Conservation (phyloP, 805 yeast genomes). For the Wickerhamiella azyma region DNA sequence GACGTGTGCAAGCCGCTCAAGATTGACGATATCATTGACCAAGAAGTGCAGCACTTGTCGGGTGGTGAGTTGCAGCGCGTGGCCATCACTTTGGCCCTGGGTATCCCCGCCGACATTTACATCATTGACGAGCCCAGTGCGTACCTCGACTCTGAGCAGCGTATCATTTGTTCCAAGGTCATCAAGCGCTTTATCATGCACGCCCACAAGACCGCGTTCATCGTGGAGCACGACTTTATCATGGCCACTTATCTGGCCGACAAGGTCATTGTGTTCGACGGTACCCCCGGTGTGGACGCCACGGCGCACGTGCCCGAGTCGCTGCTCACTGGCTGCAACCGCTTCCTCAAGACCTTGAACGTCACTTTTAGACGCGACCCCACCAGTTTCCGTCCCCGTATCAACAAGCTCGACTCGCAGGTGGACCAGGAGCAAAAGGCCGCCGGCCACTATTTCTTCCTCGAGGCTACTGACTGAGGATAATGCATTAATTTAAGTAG, state of each 20-base stretch:
- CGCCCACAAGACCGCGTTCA: constrained; percentile 95
- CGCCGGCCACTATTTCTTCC: constrained; percentile 88
- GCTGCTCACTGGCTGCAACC: constrained; percentile 90
- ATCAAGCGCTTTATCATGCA: constrained; percentile 93
- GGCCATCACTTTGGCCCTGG: constrained; percentile 89
- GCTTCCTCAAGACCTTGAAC: constrained; percentile 89
- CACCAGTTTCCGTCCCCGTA: constrained; percentile 94
- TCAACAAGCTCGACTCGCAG: constrained; percentile 93
- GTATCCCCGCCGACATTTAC: constrained; percentile 90
- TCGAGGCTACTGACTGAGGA: constrained; percentile 43
- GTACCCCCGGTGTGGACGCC: constrained; percentile 77
- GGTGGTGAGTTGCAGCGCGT: constrained; percentile 99
- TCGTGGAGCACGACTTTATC: constrained; percentile 99
- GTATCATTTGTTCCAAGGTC: constrained; percentile 97
- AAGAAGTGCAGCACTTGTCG: constrained; percentile 91
- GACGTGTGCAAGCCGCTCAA: constrained; percentile 93
- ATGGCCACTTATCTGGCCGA: constrained; percentile 99
- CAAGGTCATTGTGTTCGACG: constrained; percentile 96
- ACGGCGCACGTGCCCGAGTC: constrained; percentile 83
- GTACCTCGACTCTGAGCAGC: constrained; percentile 97
- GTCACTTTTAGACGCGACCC: constrained; percentile 99
- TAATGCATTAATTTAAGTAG: not conserved
- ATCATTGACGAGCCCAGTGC: constrained; percentile 99
- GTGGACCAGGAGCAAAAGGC: constrained; percentile 97
- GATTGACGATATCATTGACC: constrained; percentile 89